phyloP scores from a whole-genome alignment of 495 filamentous ascomycete genomes.

The Aspergillus sclerotiicarbonarius region DNA sequence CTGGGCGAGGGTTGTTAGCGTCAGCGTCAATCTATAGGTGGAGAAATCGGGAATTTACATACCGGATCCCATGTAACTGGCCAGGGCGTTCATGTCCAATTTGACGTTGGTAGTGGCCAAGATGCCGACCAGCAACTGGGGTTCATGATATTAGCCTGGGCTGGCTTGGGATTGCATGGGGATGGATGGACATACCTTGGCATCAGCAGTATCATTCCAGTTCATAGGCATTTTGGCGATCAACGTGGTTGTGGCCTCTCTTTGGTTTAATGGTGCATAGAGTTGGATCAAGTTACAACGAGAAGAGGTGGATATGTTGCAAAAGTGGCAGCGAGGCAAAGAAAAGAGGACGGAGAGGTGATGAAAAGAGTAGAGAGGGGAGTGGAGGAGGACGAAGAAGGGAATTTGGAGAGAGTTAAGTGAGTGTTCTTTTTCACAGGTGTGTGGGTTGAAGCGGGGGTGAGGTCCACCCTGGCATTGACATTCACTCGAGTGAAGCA shows the following conservation, averaged over 20 bases:
- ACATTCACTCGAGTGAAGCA: too few species aligned
- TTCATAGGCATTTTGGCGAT: conserved; percentile 22
- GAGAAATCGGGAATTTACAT: neutral
- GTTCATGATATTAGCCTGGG: neutral
- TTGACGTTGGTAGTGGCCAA: conserved; percentile 20
- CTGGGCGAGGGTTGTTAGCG: conserved; percentile 6
- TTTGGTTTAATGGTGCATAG: neutral
- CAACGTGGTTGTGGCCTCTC: neutral
- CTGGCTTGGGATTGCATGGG: neutral
- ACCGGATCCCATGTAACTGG: conserved; percentile 30
- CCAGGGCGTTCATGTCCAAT: conserved; percentile 21
- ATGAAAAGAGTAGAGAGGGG: neutral
- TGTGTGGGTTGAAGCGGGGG: neutral
- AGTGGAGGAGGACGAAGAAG: neutral
- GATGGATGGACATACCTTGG: conserved; percentile 18
- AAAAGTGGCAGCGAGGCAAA: neutral
- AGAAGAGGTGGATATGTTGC: neutral
- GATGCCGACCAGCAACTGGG: conserved; percentile 30
- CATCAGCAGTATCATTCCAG: conserved; percentile 27
- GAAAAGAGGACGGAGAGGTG: neutral
- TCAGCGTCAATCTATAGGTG: neutral
- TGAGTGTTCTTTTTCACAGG: too few species aligned
- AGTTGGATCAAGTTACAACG: neutral
- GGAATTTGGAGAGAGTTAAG: neutral
- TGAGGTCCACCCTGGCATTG: too few species aligned